Conservation (phyloP, 345 rosid genomes). For the Eucalyptus sp. region DNA sequence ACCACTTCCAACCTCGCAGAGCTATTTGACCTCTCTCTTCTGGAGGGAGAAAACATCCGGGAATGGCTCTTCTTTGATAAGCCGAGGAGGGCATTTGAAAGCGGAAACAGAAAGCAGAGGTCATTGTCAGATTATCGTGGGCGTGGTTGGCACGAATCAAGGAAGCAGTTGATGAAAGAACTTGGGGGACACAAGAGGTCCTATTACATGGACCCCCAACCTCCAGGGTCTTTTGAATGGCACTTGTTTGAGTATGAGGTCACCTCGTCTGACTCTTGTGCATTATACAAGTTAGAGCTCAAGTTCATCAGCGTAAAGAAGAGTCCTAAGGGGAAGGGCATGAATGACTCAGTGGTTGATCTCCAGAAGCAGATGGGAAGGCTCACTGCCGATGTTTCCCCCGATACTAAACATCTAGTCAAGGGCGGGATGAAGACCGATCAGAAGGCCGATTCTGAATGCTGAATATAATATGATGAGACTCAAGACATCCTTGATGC, state of each 20-base stretch:
- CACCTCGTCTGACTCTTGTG: constrained; percentile 32
- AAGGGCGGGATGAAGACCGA: constrained; percentile 14
- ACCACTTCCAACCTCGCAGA: constrained; percentile 27
- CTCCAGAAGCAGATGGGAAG: constrained; percentile 77
- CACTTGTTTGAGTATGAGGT: constrained; percentile 74
- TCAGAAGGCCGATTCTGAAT: constrained; percentile 2
- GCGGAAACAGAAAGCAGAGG: constrained; percentile 90
- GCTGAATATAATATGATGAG: background rate
- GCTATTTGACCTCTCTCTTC: constrained; percentile 54
- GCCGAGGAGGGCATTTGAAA: constrained; percentile 82
- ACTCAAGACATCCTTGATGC: background rate
- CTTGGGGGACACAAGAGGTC: constrained; percentile 74
- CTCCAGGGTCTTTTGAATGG: constrained; percentile 58
- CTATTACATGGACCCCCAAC: constrained; percentile 96
- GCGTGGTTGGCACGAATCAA: constrained; percentile 93
- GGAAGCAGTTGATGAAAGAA: constrained; percentile 74
- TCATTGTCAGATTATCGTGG: constrained; percentile 82
- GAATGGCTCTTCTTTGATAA: constrained; percentile 94
- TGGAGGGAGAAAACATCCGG: constrained; percentile 57
- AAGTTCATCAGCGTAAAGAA: constrained; percentile 49
- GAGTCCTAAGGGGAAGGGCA: constrained; percentile 45
- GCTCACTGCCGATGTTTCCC: constrained; percentile 49
- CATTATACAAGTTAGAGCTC: constrained; percentile 60
- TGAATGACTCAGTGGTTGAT: constrained; percentile 61
- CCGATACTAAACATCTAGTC: constrained; percentile 24